Evolutionary conservation across 2,329 filamentous ascomycete genomes (phyloP).

Genomic region (Xylaria sp.): DNA sequence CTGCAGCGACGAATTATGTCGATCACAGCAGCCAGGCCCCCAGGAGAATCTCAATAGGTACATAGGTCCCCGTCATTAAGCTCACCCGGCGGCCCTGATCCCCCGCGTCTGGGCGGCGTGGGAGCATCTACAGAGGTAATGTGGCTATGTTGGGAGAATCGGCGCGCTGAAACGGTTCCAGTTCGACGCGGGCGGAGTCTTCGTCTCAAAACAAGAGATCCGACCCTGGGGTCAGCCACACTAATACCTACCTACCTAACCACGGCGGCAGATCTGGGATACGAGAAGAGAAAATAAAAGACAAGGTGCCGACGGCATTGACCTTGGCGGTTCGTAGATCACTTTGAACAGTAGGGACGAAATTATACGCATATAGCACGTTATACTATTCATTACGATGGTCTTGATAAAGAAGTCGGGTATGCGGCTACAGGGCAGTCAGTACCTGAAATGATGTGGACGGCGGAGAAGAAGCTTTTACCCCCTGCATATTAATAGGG

Average conservation of each 20-base stretch:
- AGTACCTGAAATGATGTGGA: neutral
- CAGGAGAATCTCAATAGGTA: neutral
- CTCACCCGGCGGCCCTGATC: neutral
- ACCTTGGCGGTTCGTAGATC: neutral
- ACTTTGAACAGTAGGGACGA: neutral
- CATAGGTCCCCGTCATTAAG: neutral
- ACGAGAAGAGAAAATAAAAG: neutral
- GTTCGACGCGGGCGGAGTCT: conserved; percentile 30
- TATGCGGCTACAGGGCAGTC: too few relatives aligned
- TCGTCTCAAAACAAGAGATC: conserved; percentile 24
- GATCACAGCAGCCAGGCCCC: too few relatives aligned
- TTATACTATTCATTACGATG: neutral
- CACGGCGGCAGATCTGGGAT: neutral
- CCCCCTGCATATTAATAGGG: neutral
- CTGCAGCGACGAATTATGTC: too few relatives aligned
- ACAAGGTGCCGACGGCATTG: neutral
- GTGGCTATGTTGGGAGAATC: conserved; percentile 26
- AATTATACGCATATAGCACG: neutral
- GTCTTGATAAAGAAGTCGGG: neutral
- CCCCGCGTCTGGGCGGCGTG: neutral
- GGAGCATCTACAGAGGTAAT: neutral
- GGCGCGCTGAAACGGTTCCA: conserved; percentile 29
- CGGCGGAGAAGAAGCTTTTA: neutral
- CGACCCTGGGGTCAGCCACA: conserved; percentile 4
- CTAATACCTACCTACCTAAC: too few relatives aligned